Evolutionary conservation across 345 rosid species (phyloP).

Genomic region (Stellera chamaejasme): DNA sequence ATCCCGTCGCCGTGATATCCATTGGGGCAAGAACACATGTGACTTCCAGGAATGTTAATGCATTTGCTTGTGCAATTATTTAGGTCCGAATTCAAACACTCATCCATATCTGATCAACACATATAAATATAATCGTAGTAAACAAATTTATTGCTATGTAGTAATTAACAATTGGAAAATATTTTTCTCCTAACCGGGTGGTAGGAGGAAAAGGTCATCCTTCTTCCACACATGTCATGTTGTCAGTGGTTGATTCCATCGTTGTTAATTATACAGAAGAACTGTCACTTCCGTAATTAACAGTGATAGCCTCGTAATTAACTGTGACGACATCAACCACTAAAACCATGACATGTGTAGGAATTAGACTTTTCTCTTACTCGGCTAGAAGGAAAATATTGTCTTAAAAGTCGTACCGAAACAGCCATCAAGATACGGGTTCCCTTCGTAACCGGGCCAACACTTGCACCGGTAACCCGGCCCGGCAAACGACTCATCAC

Average conservation of each 20-base stretch:
- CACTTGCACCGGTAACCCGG: slow-evolving; percentile 18
- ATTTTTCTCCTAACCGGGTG: too few species aligned
- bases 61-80: background rate
- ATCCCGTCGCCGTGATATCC: slow-evolving; percentile 21
- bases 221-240: too few species aligned
- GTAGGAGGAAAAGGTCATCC: too few species aligned
- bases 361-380: too few species aligned
- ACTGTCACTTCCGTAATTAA: too few species aligned
- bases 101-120: background rate
- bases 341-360: too few species aligned
- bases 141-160: too few species aligned
- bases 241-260: too few species aligned
- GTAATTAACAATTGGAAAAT: too few species aligned
- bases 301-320: too few species aligned
- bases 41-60: slow-evolving; percentile 17
- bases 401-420: slow-evolving; percentile 16
- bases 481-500: background rate
- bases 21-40: slow-evolving; percentile 24
- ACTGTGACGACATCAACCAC: too few species aligned
- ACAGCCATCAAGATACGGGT: slow-evolving; percentile 23
- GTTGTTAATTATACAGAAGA: too few species aligned
- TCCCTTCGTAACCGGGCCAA: slow-evolving; percentile 11
- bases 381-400: background rate
- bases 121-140: background rate
- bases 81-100: background rate